These are phyloP conservation scores for Tetrahymena borealis DNA, from an alignment of 73 alveolate genomes.

Conservation along the genomic window DNA sequence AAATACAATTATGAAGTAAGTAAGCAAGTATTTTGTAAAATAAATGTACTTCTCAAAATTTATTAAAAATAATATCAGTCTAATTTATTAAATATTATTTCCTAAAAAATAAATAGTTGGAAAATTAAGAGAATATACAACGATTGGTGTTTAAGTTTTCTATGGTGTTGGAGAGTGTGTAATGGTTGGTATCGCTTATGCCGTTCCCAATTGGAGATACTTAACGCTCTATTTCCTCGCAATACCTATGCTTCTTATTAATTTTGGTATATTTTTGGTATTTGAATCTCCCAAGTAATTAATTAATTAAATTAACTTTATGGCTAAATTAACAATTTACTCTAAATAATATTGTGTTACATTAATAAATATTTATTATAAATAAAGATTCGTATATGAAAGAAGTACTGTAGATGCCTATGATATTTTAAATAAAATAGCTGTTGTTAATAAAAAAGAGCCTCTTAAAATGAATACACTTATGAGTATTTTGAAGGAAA, in stretches of 20 bases:
- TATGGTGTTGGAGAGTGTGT: slow-evolving; percentile 28
- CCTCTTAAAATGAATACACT: neutral
- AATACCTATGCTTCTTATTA: neutral
- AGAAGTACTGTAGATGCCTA: slow-evolving; percentile 13
- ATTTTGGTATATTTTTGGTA: slow-evolving; percentile 7
- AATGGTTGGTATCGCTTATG: slow-evolving; percentile 15
- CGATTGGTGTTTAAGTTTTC: slow-evolving; percentile 34
- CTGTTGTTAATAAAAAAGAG: slow-evolving; percentile 6
- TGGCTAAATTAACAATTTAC: no score
- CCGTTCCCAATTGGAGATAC: slow-evolving; percentile 19
- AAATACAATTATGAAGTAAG: no score
- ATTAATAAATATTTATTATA: no score
- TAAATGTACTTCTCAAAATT: no score
- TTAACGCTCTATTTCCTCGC: slow-evolving; percentile 7
- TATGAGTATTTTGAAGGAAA: neutral
- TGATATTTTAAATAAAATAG: slow-evolving; percentile 18
- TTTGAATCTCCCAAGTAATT: slow-evolving; percentile 29
- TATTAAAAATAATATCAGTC: no score
- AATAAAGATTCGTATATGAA: slow-evolving; percentile 15
- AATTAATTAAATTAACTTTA: no score
- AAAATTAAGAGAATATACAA: slow-evolving; percentile 24
- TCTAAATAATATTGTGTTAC: no score
- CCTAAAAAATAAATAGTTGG: slow-evolving; percentile 4
- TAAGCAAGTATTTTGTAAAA: no score
- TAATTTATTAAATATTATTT: neutral